Percentiles rank a stretch among this genome's conserved stretches.
Evolutionary conservation across 1,284 basidiomycete species (phyloP).

Genomic region (Spongispora temasekensis): DNA sequence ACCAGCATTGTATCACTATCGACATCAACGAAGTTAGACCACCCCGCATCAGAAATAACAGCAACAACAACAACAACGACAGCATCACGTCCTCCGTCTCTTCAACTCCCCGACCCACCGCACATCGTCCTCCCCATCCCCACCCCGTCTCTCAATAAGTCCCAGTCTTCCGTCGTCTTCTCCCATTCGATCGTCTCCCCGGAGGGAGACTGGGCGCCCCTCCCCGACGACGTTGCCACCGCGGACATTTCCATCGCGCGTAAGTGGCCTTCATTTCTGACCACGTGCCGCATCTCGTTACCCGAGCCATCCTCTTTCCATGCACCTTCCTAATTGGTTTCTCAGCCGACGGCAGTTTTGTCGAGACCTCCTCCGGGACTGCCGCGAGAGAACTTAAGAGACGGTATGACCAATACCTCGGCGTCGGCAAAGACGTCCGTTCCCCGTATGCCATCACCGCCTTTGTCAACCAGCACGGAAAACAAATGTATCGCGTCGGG

Average conservation of each 20-base stretch:
- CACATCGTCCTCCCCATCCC: constrained; percentile 50
- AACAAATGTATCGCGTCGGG: constrained; percentile 73
- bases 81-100: constrained; percentile 28
- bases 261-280: constrained; percentile 41
- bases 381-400: constrained; percentile 75
- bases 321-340: background rate
- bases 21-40: constrained; percentile 28
- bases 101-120: constrained; percentile 20
- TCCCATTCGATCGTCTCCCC: constrained; percentile 38
- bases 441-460: constrained; percentile 79
- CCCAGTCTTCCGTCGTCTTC: constrained; percentile 46
- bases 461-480: constrained; percentile 76
- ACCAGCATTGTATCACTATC: constrained; percentile 31
- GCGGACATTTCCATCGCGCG: constrained; percentile 63
- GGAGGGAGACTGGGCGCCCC: constrained; percentile 28
- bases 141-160: constrained; percentile 40
- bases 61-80: constrained; percentile 11
- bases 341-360: constrained; percentile 69
- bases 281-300: constrained; percentile 9
- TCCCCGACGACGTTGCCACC: constrained; percentile 52
- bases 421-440: constrained; percentile 63
- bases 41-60: constrained; percentile 23
- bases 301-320: background rate
- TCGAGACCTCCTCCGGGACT: constrained; percentile 73
- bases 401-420: constrained; percentile 64